Base-by-base conservation (phyloP, 257 asterid genomes). In the Solanum pimpinellifolium region DNA sequence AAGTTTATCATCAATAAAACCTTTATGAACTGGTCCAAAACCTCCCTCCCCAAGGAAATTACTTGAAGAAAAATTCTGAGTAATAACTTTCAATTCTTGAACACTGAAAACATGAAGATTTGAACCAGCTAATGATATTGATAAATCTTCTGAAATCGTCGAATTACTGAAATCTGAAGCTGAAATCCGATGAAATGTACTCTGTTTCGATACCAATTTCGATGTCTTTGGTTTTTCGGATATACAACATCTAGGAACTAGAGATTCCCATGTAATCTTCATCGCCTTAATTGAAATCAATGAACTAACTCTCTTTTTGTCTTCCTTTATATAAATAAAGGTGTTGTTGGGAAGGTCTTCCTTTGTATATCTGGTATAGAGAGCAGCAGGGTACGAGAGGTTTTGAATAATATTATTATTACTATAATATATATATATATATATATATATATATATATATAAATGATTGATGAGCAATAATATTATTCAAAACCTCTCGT, bases 11-110 rank as follows among this genome's bases (percentile, higher is more conserved):
- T 97, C 99, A 21, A 97, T 91, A 91, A 97, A 97, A 13, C 99
- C 99, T 88, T 97, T 97, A 73, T 97, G 97, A 13, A 97, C 99
- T 21, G 98, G 98, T n/a, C 99, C 99, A 90, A 97, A 97, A 37
- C 99, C 99, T 31, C 99, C 99, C 68, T 94, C 96, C 0, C 99
- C 99, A 2, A 97, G 94, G 33, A 97, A 97, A 44, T 95, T 97
- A 87, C 94, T 93, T 0, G 93, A 86, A 9, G 99, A 94, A 89
- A 94, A 97, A 80, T 68, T 90, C 88, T 95, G 98, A 0, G 99
- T 95, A 6, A 95, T 95, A 41, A 94, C 94, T 85, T 94, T 95
- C 49, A 97, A 88, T 87, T 97, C 99, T 68, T 95, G 97, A n/a
- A 97, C 96, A 2, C 95, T 95, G 83, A 97, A 97, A 1, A 83